These are phyloP conservation scores for Fomitopsis pulvina DNA, from an alignment of 768 basidiomycete genomes.

Conservation along the genomic window DNA sequence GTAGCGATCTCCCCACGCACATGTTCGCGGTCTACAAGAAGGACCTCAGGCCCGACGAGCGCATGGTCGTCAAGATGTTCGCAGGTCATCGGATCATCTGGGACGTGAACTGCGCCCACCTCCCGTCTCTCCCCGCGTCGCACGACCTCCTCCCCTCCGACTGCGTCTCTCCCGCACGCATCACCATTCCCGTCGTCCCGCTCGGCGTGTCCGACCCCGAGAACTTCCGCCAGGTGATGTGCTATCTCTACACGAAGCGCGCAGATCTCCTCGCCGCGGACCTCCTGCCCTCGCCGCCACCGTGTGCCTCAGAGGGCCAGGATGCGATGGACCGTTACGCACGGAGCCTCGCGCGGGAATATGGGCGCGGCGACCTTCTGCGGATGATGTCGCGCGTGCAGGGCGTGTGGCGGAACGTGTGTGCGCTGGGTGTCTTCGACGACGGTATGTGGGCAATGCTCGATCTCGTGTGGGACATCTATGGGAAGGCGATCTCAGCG, in stretches of 20 bases:
- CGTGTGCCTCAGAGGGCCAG: slow-evolving; percentile 4
- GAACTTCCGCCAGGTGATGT: slow-evolving; percentile 58
- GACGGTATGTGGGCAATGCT: slow-evolving; percentile 60
- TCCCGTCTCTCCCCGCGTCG: slow-evolving; percentile 43
- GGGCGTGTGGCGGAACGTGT: slow-evolving; percentile 68
- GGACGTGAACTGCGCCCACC: slow-evolving; percentile 51
- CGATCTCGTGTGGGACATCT: slow-evolving; percentile 60
- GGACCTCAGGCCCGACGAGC: slow-evolving; percentile 7
- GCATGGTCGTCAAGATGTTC: slow-evolving; percentile 39
- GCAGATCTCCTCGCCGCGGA: slow-evolving; percentile 49
- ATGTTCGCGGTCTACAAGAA: slow-evolving; percentile 34
- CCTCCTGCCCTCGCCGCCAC: slow-evolving; percentile 49
- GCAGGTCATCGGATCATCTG: slow-evolving; percentile 60
- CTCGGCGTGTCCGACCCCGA: slow-evolving; percentile 65
- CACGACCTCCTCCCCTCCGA: background rate
- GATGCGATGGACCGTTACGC: slow-evolving; percentile 11
- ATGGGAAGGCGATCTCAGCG: slow-evolving; percentile 45
- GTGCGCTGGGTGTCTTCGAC: slow-evolving; percentile 63
- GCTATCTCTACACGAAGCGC: slow-evolving; percentile 65
- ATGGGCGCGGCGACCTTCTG: slow-evolving; percentile 37
- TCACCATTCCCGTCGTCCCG: slow-evolving; percentile 56
- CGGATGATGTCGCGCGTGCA: slow-evolving; percentile 43
- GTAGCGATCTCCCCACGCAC: slow-evolving; percentile 30
- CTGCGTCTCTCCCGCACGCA: slow-evolving; percentile 3
- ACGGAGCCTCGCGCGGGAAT: slow-evolving; percentile 18